Base-by-base conservation (phyloP, 371 early-diverging fungal genomes). In the Nematocida sp. region DNA sequence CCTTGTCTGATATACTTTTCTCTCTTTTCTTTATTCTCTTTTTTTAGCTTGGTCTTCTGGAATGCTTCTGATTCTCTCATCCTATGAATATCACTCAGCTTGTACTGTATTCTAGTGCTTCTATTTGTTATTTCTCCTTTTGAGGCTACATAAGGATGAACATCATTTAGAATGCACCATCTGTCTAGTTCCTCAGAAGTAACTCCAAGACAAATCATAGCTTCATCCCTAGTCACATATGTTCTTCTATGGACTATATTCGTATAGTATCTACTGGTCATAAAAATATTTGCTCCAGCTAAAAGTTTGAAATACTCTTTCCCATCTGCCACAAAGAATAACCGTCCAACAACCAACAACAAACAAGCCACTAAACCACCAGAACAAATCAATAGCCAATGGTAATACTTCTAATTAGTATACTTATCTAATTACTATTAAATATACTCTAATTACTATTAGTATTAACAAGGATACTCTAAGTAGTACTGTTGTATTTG, bases 11-110 rank as follows among this genome's bases (percentile, higher is more conserved):
- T 37, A 32, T 70, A 70, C 21, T 25, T 43, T 1, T 19, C 34
- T 60, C 34, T 60, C 31, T 58, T 60, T 49, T 46, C 19, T 1
- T 40, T 47, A 32, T 70, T 70, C 23, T 57, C 61, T 37, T 38
- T 51, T 60, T 70, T 70, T 21, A 70, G 43, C 2, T 70, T 37
- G 9, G 2, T 52, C 32, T 70, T 70, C 58, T 70, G 37, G 58
- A 60, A 70, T 32, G 60, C 31, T 40, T 70, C 74, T 38, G 74
- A 70, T 53, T 70, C 74, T 60, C 74, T 5, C 35, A 70, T 70
- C 35, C 74, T 32, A 45, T 70, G 74, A 49, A 70, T 70, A 31
- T 70, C 74, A 34, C 60, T n/a, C 47, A 70, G 2, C 27, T 15
- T 48, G 55, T 70, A 70, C 62, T 70, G 74, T 4, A 57, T 47